These are phyloP conservation scores for Cucumis cinereus DNA, from an alignment of 306 rosid genomes.

Conservation along the genomic window DNA sequence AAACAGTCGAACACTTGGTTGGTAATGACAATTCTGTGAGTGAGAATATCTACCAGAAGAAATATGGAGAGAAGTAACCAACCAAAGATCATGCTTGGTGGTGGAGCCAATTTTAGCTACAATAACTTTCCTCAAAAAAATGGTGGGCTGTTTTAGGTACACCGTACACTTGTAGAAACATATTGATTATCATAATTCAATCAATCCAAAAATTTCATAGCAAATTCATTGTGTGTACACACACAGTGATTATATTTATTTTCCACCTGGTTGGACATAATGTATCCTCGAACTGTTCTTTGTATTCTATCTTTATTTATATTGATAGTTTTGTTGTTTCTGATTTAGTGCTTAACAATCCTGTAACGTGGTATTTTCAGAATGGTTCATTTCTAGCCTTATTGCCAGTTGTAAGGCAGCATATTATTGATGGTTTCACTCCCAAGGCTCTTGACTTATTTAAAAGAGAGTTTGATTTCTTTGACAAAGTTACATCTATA, in stretches of 20 bases:
- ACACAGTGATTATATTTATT: neutral
- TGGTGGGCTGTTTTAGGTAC: neutral
- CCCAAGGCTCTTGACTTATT: constrained; percentile 70
- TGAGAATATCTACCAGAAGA: neutral
- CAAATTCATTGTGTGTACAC: neutral
- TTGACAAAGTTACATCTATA: constrained; percentile 94
- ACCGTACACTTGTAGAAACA: neutral
- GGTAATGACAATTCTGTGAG: neutral
- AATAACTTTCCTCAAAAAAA: neutral
- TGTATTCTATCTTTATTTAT: neutral
- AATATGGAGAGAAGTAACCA: neutral
- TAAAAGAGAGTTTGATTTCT: constrained; percentile 85
- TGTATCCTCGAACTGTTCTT: neutral
- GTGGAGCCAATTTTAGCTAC: neutral
- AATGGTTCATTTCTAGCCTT: constrained; percentile 63
- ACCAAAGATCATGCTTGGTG: neutral
- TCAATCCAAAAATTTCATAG: neutral
- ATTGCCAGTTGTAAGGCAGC: constrained; percentile 73
- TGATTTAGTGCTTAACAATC: constrained; percentile 3
- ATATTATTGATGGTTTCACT: constrained; percentile 62
- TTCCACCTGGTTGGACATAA: neutral
- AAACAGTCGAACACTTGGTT: neutral
- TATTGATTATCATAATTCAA: neutral
- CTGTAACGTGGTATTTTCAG: constrained; percentile 36
- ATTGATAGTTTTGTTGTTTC: neutral